These are phyloP conservation scores for Boletus rubroflammeus DNA, from an alignment of 768 basidiomycete species.

Conservation along the genomic window DNA sequence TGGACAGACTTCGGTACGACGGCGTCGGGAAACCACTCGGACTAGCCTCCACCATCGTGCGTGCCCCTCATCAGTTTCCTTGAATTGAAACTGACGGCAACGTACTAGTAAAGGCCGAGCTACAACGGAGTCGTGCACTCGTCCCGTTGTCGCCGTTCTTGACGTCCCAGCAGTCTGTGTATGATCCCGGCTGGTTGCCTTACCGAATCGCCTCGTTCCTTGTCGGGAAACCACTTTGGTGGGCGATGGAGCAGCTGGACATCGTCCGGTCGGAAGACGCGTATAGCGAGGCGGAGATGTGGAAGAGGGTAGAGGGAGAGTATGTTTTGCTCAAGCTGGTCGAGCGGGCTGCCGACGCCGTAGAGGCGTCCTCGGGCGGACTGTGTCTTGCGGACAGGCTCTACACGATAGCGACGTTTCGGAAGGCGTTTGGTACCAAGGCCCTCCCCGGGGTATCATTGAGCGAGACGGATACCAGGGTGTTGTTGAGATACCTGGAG, in stretches of 20 bases:
- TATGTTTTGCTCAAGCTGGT: conserved; percentile 67
- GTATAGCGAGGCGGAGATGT: conserved; percentile 41
- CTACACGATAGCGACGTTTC: conserved; percentile 61
- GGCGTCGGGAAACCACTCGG: conserved; percentile 75
- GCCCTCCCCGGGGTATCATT: conserved; percentile 44
- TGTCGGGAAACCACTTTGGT: conserved; percentile 79
- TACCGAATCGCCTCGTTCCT: conserved; percentile 66
- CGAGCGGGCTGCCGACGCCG: conserved; percentile 60
- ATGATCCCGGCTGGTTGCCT: conserved; percentile 67
- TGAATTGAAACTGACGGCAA: conserved; percentile 22
- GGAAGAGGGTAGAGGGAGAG: conserved; percentile 64
- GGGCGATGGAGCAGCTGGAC: conserved; percentile 79
- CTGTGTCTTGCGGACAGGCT: conserved; percentile 52
- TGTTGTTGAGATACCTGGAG: conserved; percentile 74
- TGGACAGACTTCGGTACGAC: conserved; percentile 60
- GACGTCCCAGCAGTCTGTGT: conserved; percentile 54
- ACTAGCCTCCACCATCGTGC: conserved; percentile 68
- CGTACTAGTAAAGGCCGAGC: conserved; percentile 67
- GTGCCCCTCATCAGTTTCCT: conserved; percentile 30
- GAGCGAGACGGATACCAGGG: conserved; percentile 59
- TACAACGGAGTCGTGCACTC: conserved; percentile 43
- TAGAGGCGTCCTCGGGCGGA: conserved; percentile 44
- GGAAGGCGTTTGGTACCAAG: conserved; percentile 47
- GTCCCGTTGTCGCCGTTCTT: conserved; percentile 56
- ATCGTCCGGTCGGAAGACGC: conserved; percentile 61